Evolutionary conservation across 345 rosid genomes (phyloP).

Genomic region (Linum tenue): DNA sequence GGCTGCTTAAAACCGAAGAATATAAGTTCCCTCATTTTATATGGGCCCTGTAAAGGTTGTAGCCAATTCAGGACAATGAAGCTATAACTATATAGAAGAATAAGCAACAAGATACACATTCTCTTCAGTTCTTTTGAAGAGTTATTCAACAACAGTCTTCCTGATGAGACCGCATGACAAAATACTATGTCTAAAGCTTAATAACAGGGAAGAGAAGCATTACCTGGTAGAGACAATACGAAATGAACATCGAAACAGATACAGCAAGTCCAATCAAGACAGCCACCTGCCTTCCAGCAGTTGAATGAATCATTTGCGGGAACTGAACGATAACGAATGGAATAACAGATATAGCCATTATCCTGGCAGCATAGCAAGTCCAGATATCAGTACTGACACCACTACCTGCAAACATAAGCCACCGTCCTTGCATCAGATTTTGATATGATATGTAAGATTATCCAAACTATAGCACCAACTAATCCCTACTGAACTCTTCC

Average conservation of each 20-base stretch:
- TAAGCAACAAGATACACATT: no score
- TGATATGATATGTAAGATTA: neutral
- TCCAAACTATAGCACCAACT: neutral
- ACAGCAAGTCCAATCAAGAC: slow-evolving; percentile 20
- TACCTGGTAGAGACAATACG: slow-evolving; percentile 33
- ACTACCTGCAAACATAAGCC: slow-evolving; percentile 15
- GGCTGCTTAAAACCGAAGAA: neutral
- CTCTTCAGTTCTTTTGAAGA: neutral
- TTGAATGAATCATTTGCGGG: slow-evolving; percentile 15
- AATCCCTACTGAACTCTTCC: no score
- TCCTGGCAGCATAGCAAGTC: slow-evolving; percentile 37
- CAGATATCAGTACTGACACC: slow-evolving; percentile 32
- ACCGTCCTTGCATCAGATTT: neutral
- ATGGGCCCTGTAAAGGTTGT: neutral
- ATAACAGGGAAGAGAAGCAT: neutral
- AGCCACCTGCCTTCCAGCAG: slow-evolving; percentile 16
- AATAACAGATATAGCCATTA: slow-evolving; percentile 32
- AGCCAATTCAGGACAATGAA: neutral
- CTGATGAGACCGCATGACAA: no score
- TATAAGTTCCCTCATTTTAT: no score
- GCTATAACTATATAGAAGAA: no score
- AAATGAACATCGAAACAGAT: slow-evolving; percentile 16
- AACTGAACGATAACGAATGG: slow-evolving; percentile 31
- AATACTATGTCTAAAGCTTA: no score
- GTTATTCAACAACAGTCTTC: neutral